Evolutionary conservation across 768 basidiomycete genomes (phyloP).

Genomic region (Asterophora lycoperdoides): DNA sequence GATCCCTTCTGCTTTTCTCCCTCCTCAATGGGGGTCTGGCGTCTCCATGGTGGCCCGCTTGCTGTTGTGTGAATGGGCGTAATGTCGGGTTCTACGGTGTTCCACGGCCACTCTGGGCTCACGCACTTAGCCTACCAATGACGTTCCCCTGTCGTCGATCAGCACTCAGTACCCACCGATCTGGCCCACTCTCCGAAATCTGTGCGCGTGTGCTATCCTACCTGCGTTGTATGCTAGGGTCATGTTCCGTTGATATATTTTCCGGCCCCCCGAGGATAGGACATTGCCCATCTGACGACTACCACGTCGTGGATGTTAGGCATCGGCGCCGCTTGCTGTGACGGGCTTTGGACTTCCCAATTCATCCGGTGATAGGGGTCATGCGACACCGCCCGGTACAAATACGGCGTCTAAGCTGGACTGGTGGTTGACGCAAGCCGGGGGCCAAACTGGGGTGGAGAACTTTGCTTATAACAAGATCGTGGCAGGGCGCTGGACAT

Average conservation of each 20-base stretch:
- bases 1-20: constrained; percentile 8
- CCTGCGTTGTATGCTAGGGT: background rate
- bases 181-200: constrained; percentile 3
- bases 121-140: background rate
- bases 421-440: background rate
- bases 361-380: background rate
- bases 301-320: background rate
- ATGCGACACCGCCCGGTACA: constrained; percentile 2
- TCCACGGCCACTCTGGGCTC: background rate
- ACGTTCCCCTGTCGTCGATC: constrained; percentile 6
- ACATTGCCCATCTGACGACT: background rate
- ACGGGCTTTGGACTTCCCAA: no score
- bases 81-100: background rate
- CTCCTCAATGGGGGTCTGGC: background rate
- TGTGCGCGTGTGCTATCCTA: background rate
- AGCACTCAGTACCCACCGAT: constrained; percentile 4
- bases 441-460: constrained; percentile 1
- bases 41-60: background rate
- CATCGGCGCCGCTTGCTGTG: no score
- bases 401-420: background rate
- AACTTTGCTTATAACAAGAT: background rate
- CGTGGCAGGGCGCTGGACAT: background rate
- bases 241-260: background rate
- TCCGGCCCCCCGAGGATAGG: background rate
- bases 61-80: background rate